Evolutionary conservation across 768 basidiomycete species (phyloP).

Genomic region (Artomyces pyxidatus): DNA sequence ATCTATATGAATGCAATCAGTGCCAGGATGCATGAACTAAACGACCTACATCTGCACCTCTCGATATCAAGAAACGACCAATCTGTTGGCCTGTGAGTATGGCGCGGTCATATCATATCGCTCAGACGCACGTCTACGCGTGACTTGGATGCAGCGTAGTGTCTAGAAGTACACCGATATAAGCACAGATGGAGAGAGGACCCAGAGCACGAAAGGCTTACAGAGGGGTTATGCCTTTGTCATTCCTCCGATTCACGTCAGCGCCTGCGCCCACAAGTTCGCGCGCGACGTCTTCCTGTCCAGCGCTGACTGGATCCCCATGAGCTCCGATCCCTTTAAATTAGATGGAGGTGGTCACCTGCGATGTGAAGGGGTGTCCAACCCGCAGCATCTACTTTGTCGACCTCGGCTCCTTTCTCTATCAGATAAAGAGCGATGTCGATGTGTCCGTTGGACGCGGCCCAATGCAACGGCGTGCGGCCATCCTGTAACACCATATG

Average conservation of each 20-base stretch:
- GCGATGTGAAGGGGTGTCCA: conserved; percentile 82
- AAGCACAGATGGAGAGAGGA: too few relatives aligned
- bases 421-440: conserved; percentile 64
- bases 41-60: conserved; percentile 83
- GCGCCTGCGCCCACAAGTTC: conserved; percentile 80
- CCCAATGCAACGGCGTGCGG: conserved; percentile 82
- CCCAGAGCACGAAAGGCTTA: too few relatives aligned
- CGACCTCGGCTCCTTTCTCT: conserved; percentile 61
- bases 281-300: conserved; percentile 63
- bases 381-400: conserved; percentile 54
- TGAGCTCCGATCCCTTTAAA: too few relatives aligned
- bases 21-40: conserved; percentile 15
- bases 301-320: conserved; percentile 58
- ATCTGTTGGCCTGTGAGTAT: too few relatives aligned
- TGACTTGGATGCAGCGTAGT: conserved; percentile 91
- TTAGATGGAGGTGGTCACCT: conserved; percentile 31
- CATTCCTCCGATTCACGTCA: conserved; percentile 71
- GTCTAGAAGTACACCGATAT: conserved; percentile 48
- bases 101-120: too few relatives aligned
- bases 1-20: conserved; percentile 43
- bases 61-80: conserved; percentile 73
- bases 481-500: conserved; percentile 56
- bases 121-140: conserved; percentile 60
- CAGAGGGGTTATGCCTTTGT: conserved; percentile 81
- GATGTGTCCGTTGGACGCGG: conserved; percentile 62